Conservation (phyloP, 2,329 filamentous ascomycete genomes). For the Cladosporium cucumerinum region DNA sequence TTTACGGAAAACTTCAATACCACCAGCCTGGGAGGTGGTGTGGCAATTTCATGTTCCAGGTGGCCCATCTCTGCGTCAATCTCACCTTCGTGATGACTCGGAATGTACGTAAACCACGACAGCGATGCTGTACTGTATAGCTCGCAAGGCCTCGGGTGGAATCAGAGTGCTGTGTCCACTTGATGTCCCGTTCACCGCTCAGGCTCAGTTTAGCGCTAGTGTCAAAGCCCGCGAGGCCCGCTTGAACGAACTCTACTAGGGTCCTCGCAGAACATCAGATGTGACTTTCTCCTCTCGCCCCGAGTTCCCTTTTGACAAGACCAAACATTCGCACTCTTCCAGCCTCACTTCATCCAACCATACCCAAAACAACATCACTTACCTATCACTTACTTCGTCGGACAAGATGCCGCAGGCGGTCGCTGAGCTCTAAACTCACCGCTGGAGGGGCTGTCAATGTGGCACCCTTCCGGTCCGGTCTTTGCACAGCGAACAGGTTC, state of each 20-base stretch:
- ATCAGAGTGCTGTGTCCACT: background rate
- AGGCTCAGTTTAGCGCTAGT: background rate
- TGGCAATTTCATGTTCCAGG: background rate
- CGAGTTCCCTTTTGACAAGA: background rate
- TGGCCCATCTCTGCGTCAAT: background rate
- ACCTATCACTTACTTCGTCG: conserved; percentile 16
- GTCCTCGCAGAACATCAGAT: background rate
- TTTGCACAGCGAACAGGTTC: conserved; percentile 17
- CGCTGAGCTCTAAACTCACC: conserved; percentile 19
- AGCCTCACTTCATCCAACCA: background rate
- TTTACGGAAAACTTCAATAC: conserved; percentile 7
- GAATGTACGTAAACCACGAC: background rate
- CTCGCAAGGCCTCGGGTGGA: background rate
- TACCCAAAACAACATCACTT: background rate
- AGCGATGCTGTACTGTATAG: background rate
- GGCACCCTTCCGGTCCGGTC: conserved; percentile 18
- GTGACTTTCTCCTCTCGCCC: background rate
- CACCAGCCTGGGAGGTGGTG: background rate
- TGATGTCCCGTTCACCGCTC: background rate
- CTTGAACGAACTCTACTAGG: background rate
- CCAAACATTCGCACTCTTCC: conserved; percentile 1
- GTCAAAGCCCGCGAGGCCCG: background rate
- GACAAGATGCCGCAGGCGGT: conserved; percentile 19
- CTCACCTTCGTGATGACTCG: background rate
- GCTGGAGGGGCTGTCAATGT: conserved; percentile 17